A percentile compares a stretch with the other conserved stretches of the same genome.
phyloP scores from a whole-genome alignment of 2,329 filamentous ascomycete species.

The Aureobasidium subglaciale region DNA sequence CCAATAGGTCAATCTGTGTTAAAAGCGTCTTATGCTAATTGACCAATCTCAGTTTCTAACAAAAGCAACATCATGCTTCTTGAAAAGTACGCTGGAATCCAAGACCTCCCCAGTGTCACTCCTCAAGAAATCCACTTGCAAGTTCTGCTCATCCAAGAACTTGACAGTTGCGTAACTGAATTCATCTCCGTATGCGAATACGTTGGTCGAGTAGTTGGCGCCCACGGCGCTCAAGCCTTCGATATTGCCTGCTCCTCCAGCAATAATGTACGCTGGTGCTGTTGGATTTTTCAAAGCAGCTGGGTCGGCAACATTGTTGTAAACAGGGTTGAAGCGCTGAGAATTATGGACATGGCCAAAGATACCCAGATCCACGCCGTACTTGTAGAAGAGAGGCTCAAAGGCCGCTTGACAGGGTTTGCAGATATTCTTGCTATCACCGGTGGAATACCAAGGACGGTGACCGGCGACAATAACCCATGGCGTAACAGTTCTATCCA shows the following conservation, averaged over 20 bases:
- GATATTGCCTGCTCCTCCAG: conserved; percentile 51
- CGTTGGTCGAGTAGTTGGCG: conserved; percentile 36
- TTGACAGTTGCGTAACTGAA: conserved; percentile 47
- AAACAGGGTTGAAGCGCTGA: conserved; percentile 43
- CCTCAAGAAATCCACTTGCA: conserved; percentile 46
- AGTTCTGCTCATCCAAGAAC: conserved; percentile 39
- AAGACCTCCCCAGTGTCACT: conserved; percentile 35
- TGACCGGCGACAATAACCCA: conserved; percentile 44
- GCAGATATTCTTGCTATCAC: conserved; percentile 32
- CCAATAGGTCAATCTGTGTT: no score
- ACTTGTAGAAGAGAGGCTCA: conserved; percentile 47
- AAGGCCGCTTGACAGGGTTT: conserved; percentile 45
- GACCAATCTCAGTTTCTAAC: neutral
- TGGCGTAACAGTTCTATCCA: conserved; percentile 49
- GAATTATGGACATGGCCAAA: conserved; percentile 55
- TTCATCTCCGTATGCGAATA: conserved; percentile 45
- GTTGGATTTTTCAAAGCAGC: conserved; percentile 44
- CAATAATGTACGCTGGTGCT: conserved; percentile 49
- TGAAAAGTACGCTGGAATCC: conserved; percentile 21
- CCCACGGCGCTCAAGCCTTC: conserved; percentile 44
- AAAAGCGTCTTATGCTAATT: no score
- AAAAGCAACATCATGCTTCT: conserved; percentile 17
- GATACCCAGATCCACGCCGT: conserved; percentile 51
- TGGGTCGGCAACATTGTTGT: conserved; percentile 30
- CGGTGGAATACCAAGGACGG: conserved; percentile 37